These are phyloP conservation scores for Gymnopilus junonius DNA, from an alignment of 768 basidiomycete genomes.

Conservation along the genomic window DNA sequence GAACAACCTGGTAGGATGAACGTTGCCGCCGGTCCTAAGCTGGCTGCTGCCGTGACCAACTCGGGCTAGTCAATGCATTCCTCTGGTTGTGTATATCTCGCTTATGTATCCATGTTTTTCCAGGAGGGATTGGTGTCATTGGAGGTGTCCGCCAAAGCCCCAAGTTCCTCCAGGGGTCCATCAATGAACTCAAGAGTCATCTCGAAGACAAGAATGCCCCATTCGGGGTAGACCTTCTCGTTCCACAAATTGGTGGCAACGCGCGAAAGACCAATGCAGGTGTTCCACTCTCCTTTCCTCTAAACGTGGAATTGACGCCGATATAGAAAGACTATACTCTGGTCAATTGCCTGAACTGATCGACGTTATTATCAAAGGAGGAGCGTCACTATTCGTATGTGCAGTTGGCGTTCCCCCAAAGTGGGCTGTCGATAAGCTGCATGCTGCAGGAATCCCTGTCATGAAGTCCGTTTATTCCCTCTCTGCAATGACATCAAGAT, in stretches of 20 bases:
- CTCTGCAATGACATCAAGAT: not conserved
- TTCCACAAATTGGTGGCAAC: conserved; percentile 81
- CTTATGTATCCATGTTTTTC: not conserved
- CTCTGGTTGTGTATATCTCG: not conserved
- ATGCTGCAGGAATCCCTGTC: conserved; percentile 77
- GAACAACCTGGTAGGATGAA: conserved; percentile 61
- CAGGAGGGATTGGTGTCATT: conserved; percentile 84
- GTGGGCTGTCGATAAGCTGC: conserved; percentile 80
- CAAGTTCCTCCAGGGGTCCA: conserved; percentile 66
- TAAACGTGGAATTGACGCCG: not conserved
- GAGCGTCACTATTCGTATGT: conserved; percentile 80
- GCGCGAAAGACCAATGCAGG: conserved; percentile 81
- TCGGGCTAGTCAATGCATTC: conserved; percentile 51
- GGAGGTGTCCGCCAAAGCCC: conserved; percentile 83
- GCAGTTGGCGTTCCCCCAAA: conserved; percentile 89
- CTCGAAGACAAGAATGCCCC: conserved; percentile 78
- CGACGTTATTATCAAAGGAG: conserved; percentile 76
- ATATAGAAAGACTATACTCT: conserved; percentile 71
- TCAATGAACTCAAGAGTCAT: conserved; percentile 73
- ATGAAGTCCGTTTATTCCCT: conserved; percentile 70
- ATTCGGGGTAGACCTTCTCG: conserved; percentile 82
- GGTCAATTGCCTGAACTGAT: conserved; percentile 79
- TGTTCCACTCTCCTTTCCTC: conserved; percentile 10
- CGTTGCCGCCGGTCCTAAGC: conserved; percentile 81
- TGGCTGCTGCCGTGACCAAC: conserved; percentile 93